Conservation (phyloP, 1,284 basidiomycete genomes). For the Uromyces viciae-fabae region DNA sequence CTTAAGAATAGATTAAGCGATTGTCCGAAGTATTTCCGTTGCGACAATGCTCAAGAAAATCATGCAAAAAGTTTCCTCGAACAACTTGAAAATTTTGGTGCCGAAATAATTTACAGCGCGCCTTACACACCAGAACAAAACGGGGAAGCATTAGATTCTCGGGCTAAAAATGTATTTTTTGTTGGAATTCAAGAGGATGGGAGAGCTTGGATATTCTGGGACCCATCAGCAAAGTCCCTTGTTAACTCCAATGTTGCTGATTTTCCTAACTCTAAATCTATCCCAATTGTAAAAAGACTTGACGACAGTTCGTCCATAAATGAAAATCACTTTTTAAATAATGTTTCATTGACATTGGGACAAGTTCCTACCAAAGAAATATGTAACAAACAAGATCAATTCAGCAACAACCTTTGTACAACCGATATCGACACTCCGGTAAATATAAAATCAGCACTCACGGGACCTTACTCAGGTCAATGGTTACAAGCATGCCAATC, state of each 20-base stretch:
- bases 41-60: conserved; percentile 1
- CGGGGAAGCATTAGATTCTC: not conserved
- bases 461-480: not conserved
- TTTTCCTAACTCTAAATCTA: not conserved
- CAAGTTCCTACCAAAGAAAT: not conserved
- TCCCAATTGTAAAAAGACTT: not conserved
- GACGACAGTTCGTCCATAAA: not conserved
- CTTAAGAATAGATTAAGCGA: not conserved
- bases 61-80: not conserved
- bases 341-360: not conserved
- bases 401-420: not conserved
- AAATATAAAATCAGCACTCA: not conserved
- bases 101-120: not conserved
- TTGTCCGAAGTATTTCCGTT: not conserved
- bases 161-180: not conserved
- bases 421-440: not conserved
- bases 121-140: not conserved
- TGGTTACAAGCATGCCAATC: not conserved
- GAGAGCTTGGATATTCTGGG: not conserved
- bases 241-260: not conserved
- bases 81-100: not conserved
- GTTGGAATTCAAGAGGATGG: not conserved
- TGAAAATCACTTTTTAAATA: not conserved
- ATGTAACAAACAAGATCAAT: not conserved
- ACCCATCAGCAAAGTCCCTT: not conserved